These are phyloP conservation scores for Starmerella riodocensis DNA, from an alignment of 805 yeast genomes.

Conservation along the genomic window DNA sequence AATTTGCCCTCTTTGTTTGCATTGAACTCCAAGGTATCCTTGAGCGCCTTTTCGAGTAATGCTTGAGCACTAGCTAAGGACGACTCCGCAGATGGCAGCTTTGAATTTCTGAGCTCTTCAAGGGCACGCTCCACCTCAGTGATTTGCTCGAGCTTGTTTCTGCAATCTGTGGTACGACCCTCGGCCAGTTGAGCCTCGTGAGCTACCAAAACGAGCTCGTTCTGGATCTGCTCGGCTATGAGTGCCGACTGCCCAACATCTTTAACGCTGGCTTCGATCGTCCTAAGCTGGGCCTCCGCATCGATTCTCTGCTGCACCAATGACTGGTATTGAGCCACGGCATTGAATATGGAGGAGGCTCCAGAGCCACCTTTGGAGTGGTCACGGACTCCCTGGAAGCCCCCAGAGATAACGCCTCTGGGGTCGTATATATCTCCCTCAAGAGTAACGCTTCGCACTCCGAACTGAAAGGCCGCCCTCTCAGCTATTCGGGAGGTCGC, in stretches of 20 bases:
- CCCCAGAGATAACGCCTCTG: constrained; percentile 83
- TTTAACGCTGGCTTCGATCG: not conserved
- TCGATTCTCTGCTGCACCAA: constrained; percentile 1
- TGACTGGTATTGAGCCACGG: constrained; percentile 6
- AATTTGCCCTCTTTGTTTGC: constrained; percentile 70
- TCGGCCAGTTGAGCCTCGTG: constrained; percentile 8
- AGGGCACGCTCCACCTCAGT: not conserved
- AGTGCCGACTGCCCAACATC: constrained; percentile 1
- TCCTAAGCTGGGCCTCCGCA: not conserved
- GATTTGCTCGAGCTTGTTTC: not conserved
- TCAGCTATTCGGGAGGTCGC: constrained; percentile 80
- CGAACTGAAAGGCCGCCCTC: constrained; percentile 35
- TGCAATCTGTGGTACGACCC: constrained; percentile 2
- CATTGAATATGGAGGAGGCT: constrained; percentile 3
- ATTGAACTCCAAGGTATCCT: constrained; percentile 71
- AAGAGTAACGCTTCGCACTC: constrained; percentile 79
- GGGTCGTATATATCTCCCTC: constrained; percentile 96
- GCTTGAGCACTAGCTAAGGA: constrained; percentile 14
- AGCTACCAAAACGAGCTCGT: constrained; percentile 11
- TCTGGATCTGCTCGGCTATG: constrained; percentile 6
- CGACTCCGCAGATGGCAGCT: constrained; percentile 18
- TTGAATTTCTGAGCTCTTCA: not conserved
- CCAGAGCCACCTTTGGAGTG: not conserved
- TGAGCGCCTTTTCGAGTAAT: constrained; percentile 45
- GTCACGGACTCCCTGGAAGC: constrained; percentile 5